Base-by-base conservation (phyloP, 1,284 basidiomycete genomes). In the Fistulina hepatica region DNA sequence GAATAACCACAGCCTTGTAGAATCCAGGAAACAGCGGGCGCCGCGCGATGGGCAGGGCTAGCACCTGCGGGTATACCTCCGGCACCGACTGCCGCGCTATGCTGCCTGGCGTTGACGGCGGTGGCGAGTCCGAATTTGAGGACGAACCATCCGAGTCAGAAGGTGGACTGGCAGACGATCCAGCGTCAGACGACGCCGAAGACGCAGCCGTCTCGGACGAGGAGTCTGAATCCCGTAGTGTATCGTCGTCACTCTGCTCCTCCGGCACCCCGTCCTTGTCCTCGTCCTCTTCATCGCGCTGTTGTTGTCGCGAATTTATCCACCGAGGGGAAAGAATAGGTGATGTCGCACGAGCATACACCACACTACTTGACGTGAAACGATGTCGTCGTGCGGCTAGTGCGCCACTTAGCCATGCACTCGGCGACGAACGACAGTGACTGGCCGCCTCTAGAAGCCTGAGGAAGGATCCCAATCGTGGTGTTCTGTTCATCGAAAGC, bases 21-120 rank as follows among this genome's bases (percentile, higher is more conserved):
- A 97, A 97, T 33, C 92, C 93, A 9, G 94, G 94, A 63, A 97
- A 97, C 35, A 97, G 78, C 1, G 94, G 94, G 24, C 94, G 76
- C 38, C 93, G 83, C 22, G 92, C 92, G 50, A 98, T 97, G 10
- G 94, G 94, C 1, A 98, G 73, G 4, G 94, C 94, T 16, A 98
- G 74, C 25, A 97, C 83, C 58, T 95, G 90, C 2, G 94, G 93
- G 60, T 97, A 97, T 44, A 78, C 58, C 58, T 89, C 85, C 2
- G 88, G 88, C 8, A 91, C 77, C 26, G 82, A 79, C 45, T 85
- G 84, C 51, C 85, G 86, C 10, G 85, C 76, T 47, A 85, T 81
- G 11, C 78, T 74, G 21, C 73, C 74, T 8, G 68, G 61, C 53
- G 62, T 52, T 4, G 65, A 58, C 13, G 60, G 49, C 9, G 65